These are phyloP conservation scores for Sonneratia caseolaris DNA, from an alignment of 345 rosid genomes.

Conservation along the genomic window DNA sequence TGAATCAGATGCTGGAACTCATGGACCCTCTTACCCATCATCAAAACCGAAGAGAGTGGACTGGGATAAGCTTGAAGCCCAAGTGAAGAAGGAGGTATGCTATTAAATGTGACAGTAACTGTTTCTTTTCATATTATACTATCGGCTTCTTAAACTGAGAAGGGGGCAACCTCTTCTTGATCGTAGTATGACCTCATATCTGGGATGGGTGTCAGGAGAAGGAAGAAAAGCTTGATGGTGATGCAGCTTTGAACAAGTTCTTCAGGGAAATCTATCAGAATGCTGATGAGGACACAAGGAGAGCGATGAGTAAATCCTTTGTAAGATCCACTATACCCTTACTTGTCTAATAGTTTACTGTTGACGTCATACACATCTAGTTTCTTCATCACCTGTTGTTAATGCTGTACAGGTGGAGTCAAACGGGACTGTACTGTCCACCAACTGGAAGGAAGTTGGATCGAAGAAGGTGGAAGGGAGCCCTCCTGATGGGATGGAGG, in stretches of 20 bases:
- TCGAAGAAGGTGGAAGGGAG: constrained; percentile 80
- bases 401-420: constrained; percentile 46
- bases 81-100: constrained; percentile 65
- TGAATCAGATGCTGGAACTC: constrained; percentile 23
- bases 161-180: neutral
- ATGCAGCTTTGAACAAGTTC: constrained; percentile 70
- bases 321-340: constrained; percentile 22
- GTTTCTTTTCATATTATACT: too few relatives aligned
- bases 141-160: neutral
- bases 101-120: neutral
- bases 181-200: neutral
- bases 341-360: neutral
- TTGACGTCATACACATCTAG: neutral
- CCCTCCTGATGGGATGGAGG: constrained; percentile 91
- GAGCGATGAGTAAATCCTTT: constrained; percentile 77
- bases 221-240: constrained; percentile 72
- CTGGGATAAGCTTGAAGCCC: constrained; percentile 91
- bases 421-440: constrained; percentile 64
- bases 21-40: constrained; percentile 66
- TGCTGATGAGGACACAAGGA: constrained; percentile 63
- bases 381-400: neutral
- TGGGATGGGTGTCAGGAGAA: constrained; percentile 39
- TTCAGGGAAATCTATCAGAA: constrained; percentile 50
- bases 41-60: constrained; percentile 50
- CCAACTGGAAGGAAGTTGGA: constrained; percentile 92